phyloP scores from a whole-genome alignment of 2,329 filamentous ascomycete species.

The Chaetomiaceae sp. region DNA sequence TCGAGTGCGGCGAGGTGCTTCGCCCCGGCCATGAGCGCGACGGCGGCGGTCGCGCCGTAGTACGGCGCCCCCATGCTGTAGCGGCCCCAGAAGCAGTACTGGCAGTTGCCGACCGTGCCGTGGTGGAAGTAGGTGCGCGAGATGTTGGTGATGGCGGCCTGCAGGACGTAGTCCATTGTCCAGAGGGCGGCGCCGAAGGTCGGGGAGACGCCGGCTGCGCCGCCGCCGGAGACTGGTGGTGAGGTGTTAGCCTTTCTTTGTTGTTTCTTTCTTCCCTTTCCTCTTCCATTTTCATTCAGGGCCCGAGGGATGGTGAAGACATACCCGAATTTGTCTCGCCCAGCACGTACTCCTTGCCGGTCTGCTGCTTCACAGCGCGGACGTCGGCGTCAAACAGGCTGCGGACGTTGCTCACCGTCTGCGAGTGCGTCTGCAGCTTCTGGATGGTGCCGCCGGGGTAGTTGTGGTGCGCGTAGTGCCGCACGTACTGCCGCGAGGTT shows the following conservation, averaged over 20 bases:
- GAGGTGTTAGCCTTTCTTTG: no score
- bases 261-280: no score
- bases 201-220: constrained; percentile 37
- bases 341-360: constrained; percentile 42
- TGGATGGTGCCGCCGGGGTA: constrained; percentile 42
- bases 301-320: not conserved
- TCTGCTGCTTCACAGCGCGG: constrained; percentile 33
- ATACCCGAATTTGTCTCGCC: constrained; percentile 48
- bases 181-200: constrained; percentile 48
- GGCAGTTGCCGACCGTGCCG: constrained; percentile 49
- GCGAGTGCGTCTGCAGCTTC: constrained; percentile 42
- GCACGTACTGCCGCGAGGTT: constrained; percentile 37
- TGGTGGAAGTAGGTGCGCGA: constrained; percentile 48
- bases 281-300: not conserved
- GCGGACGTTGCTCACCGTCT: constrained; percentile 36
- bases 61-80: constrained; percentile 49
- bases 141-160: constrained; percentile 34
- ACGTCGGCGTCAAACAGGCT: constrained; percentile 39
- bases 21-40: constrained; percentile 41
- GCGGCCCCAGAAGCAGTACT: constrained; percentile 46
- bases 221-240: constrained; percentile 35
- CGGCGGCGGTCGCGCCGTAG: constrained; percentile 47
- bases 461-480: constrained; percentile 44
- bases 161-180: constrained; percentile 46
- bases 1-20: constrained; percentile 44